Evolutionary conservation across 805 yeast species (phyloP).

Genomic region (Yarrowia keelungensis): DNA sequence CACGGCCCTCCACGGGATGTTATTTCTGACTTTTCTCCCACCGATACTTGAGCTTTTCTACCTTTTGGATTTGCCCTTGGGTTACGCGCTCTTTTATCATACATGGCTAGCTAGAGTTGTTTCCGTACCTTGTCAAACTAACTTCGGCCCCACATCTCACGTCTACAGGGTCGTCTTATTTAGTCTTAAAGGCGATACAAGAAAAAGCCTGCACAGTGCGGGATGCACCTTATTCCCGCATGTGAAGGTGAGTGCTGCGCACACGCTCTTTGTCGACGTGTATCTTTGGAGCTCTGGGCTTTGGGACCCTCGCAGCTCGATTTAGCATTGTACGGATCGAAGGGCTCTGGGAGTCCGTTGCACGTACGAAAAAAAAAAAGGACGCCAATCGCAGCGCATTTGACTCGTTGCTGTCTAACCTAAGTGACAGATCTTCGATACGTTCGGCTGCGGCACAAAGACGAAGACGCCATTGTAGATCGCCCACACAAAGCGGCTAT

Average conservation of each 20-base stretch:
- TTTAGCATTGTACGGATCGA: neutral
- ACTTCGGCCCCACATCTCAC: constrained; percentile 30
- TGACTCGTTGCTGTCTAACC: constrained; percentile 30
- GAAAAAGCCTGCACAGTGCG: constrained; percentile 28
- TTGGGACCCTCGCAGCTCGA: no score
- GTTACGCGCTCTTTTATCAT: constrained; percentile 1
- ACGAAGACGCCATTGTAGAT: constrained; percentile 35
- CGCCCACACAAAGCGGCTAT: constrained; percentile 36
- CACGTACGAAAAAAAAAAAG: neutral
- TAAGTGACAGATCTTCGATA: constrained; percentile 30
- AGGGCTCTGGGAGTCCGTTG: neutral
- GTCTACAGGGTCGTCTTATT: constrained; percentile 34
- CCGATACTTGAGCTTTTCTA: neutral
- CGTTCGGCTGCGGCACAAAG: constrained; percentile 36
- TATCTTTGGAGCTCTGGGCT: no score
- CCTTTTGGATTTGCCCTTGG: neutral
- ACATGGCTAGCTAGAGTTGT: neutral
- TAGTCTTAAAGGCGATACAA: constrained; percentile 30
- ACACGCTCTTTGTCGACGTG: neutral
- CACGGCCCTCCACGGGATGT: neutral
- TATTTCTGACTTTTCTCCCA: neutral
- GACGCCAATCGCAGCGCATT: neutral
- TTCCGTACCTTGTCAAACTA: constrained; percentile 22
- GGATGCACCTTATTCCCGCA: constrained; percentile 30
- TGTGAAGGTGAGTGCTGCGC: constrained; percentile 11